Conservation (phyloP, 441 rosid species). For the Omphalea diandra region DNA sequence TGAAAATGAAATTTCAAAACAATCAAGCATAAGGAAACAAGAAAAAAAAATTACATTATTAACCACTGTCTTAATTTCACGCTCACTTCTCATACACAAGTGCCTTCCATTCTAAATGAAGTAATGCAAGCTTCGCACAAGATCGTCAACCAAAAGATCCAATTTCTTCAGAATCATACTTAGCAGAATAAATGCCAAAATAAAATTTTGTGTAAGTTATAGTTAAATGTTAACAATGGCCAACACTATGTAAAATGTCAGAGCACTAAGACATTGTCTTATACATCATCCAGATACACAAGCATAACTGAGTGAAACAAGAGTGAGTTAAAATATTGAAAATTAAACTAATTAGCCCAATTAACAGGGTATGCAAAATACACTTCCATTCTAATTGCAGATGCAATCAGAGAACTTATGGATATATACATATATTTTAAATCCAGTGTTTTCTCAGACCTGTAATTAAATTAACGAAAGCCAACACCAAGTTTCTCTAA, state of each 20-base stretch:
- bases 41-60: background rate
- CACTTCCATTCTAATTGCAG: background rate
- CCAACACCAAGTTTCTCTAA: background rate
- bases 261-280: background rate
- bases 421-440: no score
- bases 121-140: background rate
- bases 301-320: background rate
- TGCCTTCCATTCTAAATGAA: background rate
- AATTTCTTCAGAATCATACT: background rate
- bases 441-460: background rate
- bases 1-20: constrained; percentile 27
- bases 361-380: background rate
- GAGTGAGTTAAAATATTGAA: background rate
- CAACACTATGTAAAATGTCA: background rate
- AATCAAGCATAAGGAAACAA: constrained; percentile 5
- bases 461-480: background rate
- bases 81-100: constrained; percentile 3
- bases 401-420: background rate
- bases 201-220: background rate
- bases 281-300: background rate
- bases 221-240: background rate
- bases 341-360: background rate
- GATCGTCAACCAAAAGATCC: background rate
- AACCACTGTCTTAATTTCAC: background rate
- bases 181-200: background rate